Evolutionary conservation across 805 yeast species (phyloP), one percentile per base, ranked within the genome.

Genomic region (Candida oleophila): DNA sequence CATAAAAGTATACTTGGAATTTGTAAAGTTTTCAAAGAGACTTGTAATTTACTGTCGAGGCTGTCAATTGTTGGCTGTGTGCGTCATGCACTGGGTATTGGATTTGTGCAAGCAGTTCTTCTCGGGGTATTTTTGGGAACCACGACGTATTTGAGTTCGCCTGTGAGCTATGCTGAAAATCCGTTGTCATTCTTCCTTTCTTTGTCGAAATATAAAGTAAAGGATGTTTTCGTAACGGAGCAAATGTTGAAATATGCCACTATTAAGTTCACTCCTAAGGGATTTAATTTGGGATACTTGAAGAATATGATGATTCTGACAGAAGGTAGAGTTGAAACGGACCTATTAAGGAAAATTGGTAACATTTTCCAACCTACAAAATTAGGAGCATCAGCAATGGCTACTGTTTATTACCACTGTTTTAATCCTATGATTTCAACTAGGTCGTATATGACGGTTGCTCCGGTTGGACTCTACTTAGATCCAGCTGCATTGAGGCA

Each of bases 401-500:
- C 86, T 30, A 80, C 87, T 30, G 84, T 90, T 2, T 94, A 87
- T 59, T 82, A 83, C 21, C 92, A 91, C 60, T 76, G 72, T 46
- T 81, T 85, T 64, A 91, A 90, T 59, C 96, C 97, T 1, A 77
- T 90, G 68, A 80, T 91, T 2, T 75, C 96, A 0, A 77, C 96
- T 1, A 73, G 98, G 44, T 89, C 97, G 1, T 91, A 89, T 63
- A 76, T 92, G 76, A 83, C 90, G 5, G 83, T 89, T 44, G 96
- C 92, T 14, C 96, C 97, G 0, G 85, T 89, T 18, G 94, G 89
- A 52, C 63, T 94, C 20, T 89, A 85, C 76, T 72, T 94, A 43
- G 98, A 94, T 59, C 90, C 96, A 0, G 73, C 85, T 41, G 92
- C 96, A 0, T 73, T 94, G 48, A 77, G 97, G n/a, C 92, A 89